These are phyloP conservation scores for Stachybotrys chartarum DNA, from an alignment of 2,329 filamentous ascomycete genomes.

Conservation along the genomic window DNA sequence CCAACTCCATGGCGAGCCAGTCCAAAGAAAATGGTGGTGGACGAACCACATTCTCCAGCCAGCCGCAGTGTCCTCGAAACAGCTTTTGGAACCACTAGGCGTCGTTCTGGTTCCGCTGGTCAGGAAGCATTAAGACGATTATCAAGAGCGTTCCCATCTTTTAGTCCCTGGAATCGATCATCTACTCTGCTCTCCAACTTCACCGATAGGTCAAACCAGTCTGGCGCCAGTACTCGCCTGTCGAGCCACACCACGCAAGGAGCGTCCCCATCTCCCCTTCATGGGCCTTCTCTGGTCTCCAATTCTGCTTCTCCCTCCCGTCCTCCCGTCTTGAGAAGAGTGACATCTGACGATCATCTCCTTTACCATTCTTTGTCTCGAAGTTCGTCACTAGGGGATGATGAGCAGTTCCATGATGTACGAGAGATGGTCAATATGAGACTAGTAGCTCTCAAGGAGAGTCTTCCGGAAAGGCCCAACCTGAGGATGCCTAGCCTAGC, in stretches of 20 bases:
- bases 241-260: too few relatives aligned
- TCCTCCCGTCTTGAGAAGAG: constrained; percentile 20
- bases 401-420: constrained; percentile 71
- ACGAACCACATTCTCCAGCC: constrained; percentile 12
- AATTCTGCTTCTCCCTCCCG: constrained; percentile 7
- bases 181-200: constrained; percentile 31
- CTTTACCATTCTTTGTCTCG: constrained; percentile 69
- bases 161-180: constrained; percentile 30
- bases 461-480: constrained; percentile 70
- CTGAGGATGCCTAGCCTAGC: constrained; percentile 63
- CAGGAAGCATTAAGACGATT: constrained; percentile 51
- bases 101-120: constrained; percentile 47
- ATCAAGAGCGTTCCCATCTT: constrained; percentile 49
- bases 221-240: neutral
- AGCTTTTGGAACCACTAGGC: constrained; percentile 39
- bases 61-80: constrained; percentile 29
- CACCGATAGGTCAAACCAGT: constrained; percentile 15
- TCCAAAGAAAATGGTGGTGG: constrained; percentile 10
- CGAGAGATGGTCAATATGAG: constrained; percentile 82
- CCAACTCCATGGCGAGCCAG: constrained; percentile 23
- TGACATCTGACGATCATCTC: constrained; percentile 61
- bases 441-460: constrained; percentile 85
- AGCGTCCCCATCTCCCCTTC: too few relatives aligned
- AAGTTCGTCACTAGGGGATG: constrained; percentile 78
- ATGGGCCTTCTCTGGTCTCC: neutral